Base-by-base conservation (phyloP, 371 early-diverging fungal species). In the Phascolomyces articulosus region DNA sequence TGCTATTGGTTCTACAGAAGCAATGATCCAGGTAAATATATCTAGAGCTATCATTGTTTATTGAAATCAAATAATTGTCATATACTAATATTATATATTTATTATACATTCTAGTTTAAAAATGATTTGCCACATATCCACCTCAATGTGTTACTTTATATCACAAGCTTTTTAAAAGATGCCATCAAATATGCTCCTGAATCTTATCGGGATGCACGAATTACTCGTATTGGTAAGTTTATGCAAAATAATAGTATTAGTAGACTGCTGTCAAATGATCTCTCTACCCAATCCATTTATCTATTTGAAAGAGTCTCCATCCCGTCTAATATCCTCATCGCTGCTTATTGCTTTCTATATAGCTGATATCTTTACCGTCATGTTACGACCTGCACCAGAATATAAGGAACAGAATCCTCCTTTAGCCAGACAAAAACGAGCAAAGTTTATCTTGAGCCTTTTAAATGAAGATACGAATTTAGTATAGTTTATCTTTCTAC, bases 81-180 rank as follows among this genome's bases (percentile, higher is more conserved):
- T n/a, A n/a, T n/a, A n/a, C n/a, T n/a, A n/a, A n/a, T n/a, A n/a
- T n/a, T n/a, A n/a, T n/a, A n/a, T n/a, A n/a, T n/a, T n/a, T n/a
- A n/a, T n/a, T n/a, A n/a, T n/a, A n/a, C n/a, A n/a, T n/a, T n/a
- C 9, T 66, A 81, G 75, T 73, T 83, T 20, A 68, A 86, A 28
- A 85, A 86, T 66, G 64, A 78, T 29, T 68, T 94, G 73, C 90
- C 92, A 3, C 71, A 79, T 0, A 85, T 85, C 20, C 87, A 91
- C 71, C 83, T 85, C 27, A 90, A 91, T 55, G 89, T 90, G 7
- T 85, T 95, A 31, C 78, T 90, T 27, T 94, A 93, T 66, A 69
- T 93, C 55, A 83, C 85, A n/a, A 83, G 87, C 54, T 93, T 95
- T 66, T 67, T 94, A 54, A 73, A 85, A 27, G 92, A 92, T 67